Evolutionary conservation across 257 asterid species (phyloP), one percentile per base, ranked within the genome.

Genomic region (Oldenlandia corymbosa): DNA sequence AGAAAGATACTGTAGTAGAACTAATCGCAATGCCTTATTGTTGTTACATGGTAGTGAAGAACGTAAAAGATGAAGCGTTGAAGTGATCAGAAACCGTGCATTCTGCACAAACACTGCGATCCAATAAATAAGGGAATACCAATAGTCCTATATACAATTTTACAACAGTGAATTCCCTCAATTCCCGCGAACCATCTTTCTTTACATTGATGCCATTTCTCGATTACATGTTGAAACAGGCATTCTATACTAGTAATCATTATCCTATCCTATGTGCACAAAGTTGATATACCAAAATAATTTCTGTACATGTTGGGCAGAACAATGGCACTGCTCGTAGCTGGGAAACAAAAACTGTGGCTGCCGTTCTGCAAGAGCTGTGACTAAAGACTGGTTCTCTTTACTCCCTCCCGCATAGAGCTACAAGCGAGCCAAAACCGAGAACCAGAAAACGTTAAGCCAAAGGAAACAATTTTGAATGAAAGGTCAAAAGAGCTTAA

Each of bases 401-500:
- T 31, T 13, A 14, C 1, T 46, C 54, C 49, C 45, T 42, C 10
- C 64, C 45, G 32, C 21, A 49, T 57, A 41, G 27, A 45, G 70
- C 64, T 27, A 21, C 50, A 13, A 32, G 50, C 32, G 48, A 41
- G 30, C 21, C 60, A 24, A 23, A 17, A 21, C 26, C 9, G 39
- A 5, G 51, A 32, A 17, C 24, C 26, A 24, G 18, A 64, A 46
- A 56, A 37, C 45, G 5, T 50, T 49, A 21, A 11, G 18, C 68
- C 27, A 9, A 43, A 45, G 10, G 5, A 28, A 20, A 20, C 64
- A 63, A 26, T 13, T 49, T 32, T 18, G 9, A 27, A 27, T 62
- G 34, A 9, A 5, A 64, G 16, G 14, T 31, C 18, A 28, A 31
- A 32, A 27, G 51, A 58, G 59, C 27, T 68, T 34, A 68, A 60